phyloP scores from a whole-genome alignment of 306 rosid genomes.

The Dalbergia oliveri region DNA sequence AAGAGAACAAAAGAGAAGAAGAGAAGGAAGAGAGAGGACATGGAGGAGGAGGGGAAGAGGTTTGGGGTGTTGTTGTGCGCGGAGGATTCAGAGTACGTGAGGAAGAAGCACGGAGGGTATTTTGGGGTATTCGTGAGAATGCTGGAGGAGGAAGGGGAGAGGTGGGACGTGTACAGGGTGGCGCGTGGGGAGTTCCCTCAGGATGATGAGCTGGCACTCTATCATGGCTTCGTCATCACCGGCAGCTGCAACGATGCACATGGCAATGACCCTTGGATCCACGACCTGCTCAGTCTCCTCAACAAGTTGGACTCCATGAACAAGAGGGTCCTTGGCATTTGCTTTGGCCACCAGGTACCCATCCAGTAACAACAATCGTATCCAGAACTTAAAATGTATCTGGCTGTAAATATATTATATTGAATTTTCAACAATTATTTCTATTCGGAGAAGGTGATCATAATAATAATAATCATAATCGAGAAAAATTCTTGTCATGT shows the following conservation, averaged over 20 bases:
- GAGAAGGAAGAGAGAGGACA: background rate
- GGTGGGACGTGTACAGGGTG: conserved; percentile 76
- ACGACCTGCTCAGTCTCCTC: conserved; percentile 57
- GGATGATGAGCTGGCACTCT: conserved; percentile 50
- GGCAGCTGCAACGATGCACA: conserved; percentile 93
- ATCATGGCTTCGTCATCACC: conserved; percentile 79
- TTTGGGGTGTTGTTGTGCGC: conserved; percentile 81
- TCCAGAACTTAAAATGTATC: too few species aligned
- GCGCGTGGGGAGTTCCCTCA: conserved; percentile 64
- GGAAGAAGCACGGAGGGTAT: conserved; percentile 78
- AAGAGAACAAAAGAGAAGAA: background rate
- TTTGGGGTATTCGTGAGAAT: conserved; percentile 74
- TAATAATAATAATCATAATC: too few species aligned
- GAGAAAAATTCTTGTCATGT: too few species aligned
- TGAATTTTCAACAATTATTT: too few species aligned
- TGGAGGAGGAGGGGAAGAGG: conserved; percentile 46
- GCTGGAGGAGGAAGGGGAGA: conserved; percentile 82
- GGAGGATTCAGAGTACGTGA: conserved; percentile 83
- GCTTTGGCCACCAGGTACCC: conserved; percentile 88
- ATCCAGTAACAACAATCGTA: too few species aligned
- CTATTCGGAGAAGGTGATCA: too few species aligned
- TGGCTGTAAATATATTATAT: too few species aligned
- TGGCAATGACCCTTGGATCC: conserved; percentile 83
- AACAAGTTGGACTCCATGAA: conserved; percentile 61
- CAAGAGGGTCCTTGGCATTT: conserved; percentile 81